These are phyloP conservation scores for Gremmenia infestans DNA, from an alignment of 2,329 filamentous ascomycete genomes.

Conservation along the genomic window DNA sequence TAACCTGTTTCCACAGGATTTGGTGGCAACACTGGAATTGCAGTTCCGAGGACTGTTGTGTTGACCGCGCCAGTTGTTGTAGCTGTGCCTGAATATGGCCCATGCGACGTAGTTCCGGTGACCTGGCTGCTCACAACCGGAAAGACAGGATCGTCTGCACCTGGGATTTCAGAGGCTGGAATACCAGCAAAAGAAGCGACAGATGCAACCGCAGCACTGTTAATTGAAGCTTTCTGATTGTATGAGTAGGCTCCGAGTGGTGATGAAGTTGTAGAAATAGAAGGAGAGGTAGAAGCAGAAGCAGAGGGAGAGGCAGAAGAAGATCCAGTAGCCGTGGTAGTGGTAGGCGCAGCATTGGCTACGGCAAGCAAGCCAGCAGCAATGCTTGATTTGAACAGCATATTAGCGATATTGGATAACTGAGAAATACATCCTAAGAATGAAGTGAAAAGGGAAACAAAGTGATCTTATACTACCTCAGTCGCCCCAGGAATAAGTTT, in stretches of 20 bases:
- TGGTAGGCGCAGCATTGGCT: constrained; percentile 13
- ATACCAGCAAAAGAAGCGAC: constrained; percentile 23
- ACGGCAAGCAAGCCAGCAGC: constrained; percentile 17
- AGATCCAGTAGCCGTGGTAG: neutral
- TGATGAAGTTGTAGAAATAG: constrained; percentile 2
- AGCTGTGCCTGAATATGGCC: constrained; percentile 59
- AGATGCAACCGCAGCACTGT: constrained; percentile 23
- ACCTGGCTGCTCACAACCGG: constrained; percentile 44
- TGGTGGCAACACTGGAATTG: constrained; percentile 53
- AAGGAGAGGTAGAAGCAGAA: constrained; percentile 5
- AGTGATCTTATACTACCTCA: neutral
- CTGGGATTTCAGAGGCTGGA: constrained; percentile 25
- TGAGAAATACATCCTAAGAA: neutral
- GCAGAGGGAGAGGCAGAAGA: neutral
- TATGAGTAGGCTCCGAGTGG: constrained; percentile 21
- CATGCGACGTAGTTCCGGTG: constrained; percentile 61
- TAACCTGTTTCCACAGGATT: constrained; percentile 64
- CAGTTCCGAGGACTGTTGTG: constrained; percentile 50
- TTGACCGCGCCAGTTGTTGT: constrained; percentile 67
- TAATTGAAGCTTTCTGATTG: constrained; percentile 20
- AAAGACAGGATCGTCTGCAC: constrained; percentile 18
- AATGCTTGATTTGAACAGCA: constrained; percentile 18
- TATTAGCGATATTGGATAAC: constrained; percentile 3
- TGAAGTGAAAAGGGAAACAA: neutral
- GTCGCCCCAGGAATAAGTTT: neutral